Base-by-base conservation (phyloP, 2,329 filamentous ascomycete species). In the Botrytis fragariae region DNA sequence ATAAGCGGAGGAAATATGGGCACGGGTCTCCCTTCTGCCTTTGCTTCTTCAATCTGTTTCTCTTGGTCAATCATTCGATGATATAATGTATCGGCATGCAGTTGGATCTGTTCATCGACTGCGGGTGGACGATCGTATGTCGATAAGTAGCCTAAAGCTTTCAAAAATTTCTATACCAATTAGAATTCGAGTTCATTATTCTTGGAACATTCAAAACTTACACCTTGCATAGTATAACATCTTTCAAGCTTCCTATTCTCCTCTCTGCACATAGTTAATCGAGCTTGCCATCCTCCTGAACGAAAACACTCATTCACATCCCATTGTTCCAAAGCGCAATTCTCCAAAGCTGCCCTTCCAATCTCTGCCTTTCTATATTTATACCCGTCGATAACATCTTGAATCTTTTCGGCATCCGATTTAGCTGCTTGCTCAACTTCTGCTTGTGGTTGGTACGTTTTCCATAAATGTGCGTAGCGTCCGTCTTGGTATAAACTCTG, bases 1-100 rank as follows among this genome's bases (percentile, higher is more conserved):
- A 93, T 81, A 10, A 90, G 81, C 12, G 89, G 86, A 64, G 88
- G 84, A 78, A 93, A 90, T 32, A 84, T 83, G 0, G 92, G 91
- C 63, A 85, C 80, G 0, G 87, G 85, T n/a, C 82, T 82, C 42
- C 89, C 89, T 76, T 88, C 87, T 71, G 86, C 85, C 82, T 90
- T 90, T 51, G 92, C 92, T 78, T 90, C 87, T 76, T 92, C 89
- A n/a, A 93, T 89, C 75, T 87, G 88, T 32, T 85, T 86, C 83
- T 99, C 95, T 81, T 97, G 94, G 75, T 89, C 87, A 54, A 97
- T 83, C 91, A 98, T 94, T 78, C 92, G 90, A 79, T 95, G 92
- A 83, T 94, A 99, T 59, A 99, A 86, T 76, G 89, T 89, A 84
- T 99, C 96, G 74, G 95, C 95, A 82, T 98, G 95, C 91, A 98